Base-by-base conservation (phyloP, 352 stramenopile species). In the Pythium grandisporangium region DNA sequence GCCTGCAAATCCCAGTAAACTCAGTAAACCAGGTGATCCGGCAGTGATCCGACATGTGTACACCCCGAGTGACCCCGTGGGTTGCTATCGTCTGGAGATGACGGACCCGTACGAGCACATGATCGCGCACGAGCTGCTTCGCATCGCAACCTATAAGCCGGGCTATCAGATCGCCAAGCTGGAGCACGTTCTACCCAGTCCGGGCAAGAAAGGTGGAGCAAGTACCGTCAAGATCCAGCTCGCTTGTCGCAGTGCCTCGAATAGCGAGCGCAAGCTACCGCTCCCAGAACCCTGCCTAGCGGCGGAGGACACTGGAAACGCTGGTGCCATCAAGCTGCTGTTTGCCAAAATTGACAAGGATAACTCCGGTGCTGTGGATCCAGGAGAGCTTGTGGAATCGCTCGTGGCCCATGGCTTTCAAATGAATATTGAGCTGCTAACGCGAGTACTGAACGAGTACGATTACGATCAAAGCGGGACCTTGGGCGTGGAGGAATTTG, bases 101-200 rank as follows among this genome's bases (percentile, higher is more conserved):
- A 61, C 56, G 13, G 70, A 84, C 23, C 63, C 79, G 4, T 93
- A 87, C 48, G 76, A 87, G 30, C 51, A 74, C 48, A 84, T 85
- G 60, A 76, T 93, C 14, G 70, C 72, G 0, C 65, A 77, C 19
- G 70, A 86, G 21, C 36, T 93, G 16, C 57, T 90, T 5, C 73
- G 73, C 3, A 41, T 90, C 5, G 76, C 76, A 6, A 75, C 67
- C 27, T 67, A 63, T 21, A 62, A 83, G 14, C 27, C 37, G 1
- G 66, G 61, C 13, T 86, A 70, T 44, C 53, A 59, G 1, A 86
- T 86, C 21, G 51, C 46, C 5, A 70, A 52, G 21, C 51, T 88
- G 10, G 71, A 84, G 55, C 65, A 85, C 48, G 36, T 35, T 1
- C 37, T 37, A 3, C 37, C 47, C 33, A 55, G 29, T 12, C 11